Evolutionary conservation across 2,329 filamentous ascomycete genomes (phyloP).

Genomic region (Calonectria hongkongensis): DNA sequence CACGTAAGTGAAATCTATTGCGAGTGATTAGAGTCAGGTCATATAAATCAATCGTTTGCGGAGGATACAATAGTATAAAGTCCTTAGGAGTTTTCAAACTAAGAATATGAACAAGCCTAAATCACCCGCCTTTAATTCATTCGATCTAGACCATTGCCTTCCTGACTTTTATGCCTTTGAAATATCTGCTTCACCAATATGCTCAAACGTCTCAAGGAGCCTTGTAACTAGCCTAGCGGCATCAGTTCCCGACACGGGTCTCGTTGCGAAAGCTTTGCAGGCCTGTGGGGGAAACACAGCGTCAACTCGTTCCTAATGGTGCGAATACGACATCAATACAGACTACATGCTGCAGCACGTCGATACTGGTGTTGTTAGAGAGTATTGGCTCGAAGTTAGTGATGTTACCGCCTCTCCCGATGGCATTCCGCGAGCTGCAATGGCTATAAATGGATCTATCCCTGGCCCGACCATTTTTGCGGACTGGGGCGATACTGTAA

Average conservation of each 20-base stretch:
- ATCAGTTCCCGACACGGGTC: not conserved
- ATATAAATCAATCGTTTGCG: no score
- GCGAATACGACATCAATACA: conserved; percentile 1
- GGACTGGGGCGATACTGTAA: conserved; percentile 16
- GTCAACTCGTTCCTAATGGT: conserved; percentile 3
- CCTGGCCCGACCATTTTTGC: conserved; percentile 1
- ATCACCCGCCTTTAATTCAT: no score
- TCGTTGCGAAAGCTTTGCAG: not conserved
- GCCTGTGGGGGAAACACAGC: not conserved
- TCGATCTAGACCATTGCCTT: no score
- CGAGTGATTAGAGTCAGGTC: no score
- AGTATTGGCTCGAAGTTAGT: conserved; percentile 15
- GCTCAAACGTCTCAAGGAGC: not conserved
- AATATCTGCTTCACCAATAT: no score
- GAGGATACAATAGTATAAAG: no score
- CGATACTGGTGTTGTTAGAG: not conserved
- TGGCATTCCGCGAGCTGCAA: not conserved
- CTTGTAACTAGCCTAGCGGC: not conserved
- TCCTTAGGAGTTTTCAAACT: no score
- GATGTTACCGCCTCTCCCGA: conserved; percentile 2
- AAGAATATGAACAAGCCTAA: no score
- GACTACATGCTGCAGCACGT: conserved; percentile 12
- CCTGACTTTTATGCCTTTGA: no score
- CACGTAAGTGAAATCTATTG: not conserved
- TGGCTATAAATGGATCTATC: not conserved